Evolutionary conservation across 2,329 filamentous ascomycete genomes (phyloP).

Genomic region (Monosporascus sp.): DNA sequence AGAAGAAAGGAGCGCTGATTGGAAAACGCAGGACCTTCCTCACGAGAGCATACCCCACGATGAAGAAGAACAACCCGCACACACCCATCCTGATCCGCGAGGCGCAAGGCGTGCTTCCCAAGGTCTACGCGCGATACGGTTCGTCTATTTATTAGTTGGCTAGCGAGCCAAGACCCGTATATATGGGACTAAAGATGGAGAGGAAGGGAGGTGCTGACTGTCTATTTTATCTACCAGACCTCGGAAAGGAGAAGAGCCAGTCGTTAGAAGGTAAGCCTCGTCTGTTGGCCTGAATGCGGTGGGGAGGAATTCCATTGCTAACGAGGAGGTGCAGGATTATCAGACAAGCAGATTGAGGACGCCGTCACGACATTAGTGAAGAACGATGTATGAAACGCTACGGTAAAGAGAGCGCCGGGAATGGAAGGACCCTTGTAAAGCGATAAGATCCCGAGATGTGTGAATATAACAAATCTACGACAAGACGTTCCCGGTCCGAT

Average conservation of each 20-base stretch:
- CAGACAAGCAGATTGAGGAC: slow-evolving; percentile 58
- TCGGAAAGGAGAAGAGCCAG: slow-evolving; percentile 52
- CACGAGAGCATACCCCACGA: slow-evolving; percentile 85
- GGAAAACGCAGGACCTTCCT: slow-evolving; percentile 69
- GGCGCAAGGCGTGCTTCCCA: slow-evolving; percentile 76
- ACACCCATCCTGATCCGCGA: slow-evolving; percentile 93
- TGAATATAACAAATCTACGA: no score
- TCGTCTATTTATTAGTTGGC: slow-evolving; percentile 25
- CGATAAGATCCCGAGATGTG: no score
- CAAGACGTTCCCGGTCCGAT: no score
- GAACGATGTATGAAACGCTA: slow-evolving; percentile 20
- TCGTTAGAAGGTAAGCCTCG: slow-evolving; percentile 42
- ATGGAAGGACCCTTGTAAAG: no score
- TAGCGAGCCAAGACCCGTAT: neutral
- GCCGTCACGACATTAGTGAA: slow-evolving; percentile 50
- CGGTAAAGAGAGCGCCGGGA: no score
- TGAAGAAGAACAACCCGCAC: slow-evolving; percentile 98
- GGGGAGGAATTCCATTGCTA: neutral
- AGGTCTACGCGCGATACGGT: slow-evolving; percentile 92
- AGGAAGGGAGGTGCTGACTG: slow-evolving; percentile 12
- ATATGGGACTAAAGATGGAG: no score
- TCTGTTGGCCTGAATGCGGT: no score
- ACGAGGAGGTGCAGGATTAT: slow-evolving; percentile 33
- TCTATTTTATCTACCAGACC: slow-evolving; percentile 31
- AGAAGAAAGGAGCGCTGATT: neutral